A percentile compares a stretch with the other conserved stretches of the same genome.
Conservation (phyloP, 805 yeast species). For the Metschnikowia lunata region DNA sequence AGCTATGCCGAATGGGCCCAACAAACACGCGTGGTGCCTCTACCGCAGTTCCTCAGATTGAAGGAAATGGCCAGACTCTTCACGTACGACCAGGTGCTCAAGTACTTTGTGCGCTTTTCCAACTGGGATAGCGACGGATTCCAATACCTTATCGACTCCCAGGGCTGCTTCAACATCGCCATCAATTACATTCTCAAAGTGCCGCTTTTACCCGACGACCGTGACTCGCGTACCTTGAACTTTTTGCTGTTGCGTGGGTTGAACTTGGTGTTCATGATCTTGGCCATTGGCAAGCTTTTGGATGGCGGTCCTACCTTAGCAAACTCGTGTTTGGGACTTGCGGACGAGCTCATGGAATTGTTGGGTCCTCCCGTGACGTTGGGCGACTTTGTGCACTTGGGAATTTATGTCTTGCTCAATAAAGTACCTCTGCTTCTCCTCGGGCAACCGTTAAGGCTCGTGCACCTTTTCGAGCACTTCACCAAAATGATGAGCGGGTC, state of each 20-base stretch:
- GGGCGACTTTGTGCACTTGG: slow-evolving; percentile 12
- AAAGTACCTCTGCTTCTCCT: slow-evolving; percentile 9
- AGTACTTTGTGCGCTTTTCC: slow-evolving; percentile 8
- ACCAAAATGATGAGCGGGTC: slow-evolving; percentile 5
- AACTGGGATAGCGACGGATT: slow-evolving; percentile 9
- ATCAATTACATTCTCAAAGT: slow-evolving; percentile 6
- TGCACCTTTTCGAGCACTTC: slow-evolving; percentile 3
- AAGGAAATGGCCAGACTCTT: slow-evolving; percentile 3
- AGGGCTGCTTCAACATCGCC: slow-evolving; percentile 12
- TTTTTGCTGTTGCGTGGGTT: slow-evolving; percentile 8
- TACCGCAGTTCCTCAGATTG: background rate
- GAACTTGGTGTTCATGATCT: slow-evolving; percentile 5
- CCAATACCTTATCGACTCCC: slow-evolving; percentile 11
- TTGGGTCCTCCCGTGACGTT: slow-evolving; percentile 8
- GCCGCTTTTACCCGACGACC: background rate
- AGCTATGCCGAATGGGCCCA: slow-evolving; percentile 7
- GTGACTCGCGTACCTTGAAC: slow-evolving; percentile 5
- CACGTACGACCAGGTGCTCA: slow-evolving; percentile 3
- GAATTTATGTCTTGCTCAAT: slow-evolving; percentile 10
- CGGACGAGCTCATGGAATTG: slow-evolving; percentile 4
- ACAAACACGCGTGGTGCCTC: slow-evolving; percentile 3
- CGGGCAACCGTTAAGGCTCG: background rate
- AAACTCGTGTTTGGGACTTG: slow-evolving; percentile 5
- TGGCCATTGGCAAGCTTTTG: slow-evolving; percentile 8
- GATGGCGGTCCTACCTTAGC: slow-evolving; percentile 6